Evolutionary conservation across 2,329 filamentous ascomycete species (phyloP).

Genomic region (Nannizziopsis barbatae): DNA sequence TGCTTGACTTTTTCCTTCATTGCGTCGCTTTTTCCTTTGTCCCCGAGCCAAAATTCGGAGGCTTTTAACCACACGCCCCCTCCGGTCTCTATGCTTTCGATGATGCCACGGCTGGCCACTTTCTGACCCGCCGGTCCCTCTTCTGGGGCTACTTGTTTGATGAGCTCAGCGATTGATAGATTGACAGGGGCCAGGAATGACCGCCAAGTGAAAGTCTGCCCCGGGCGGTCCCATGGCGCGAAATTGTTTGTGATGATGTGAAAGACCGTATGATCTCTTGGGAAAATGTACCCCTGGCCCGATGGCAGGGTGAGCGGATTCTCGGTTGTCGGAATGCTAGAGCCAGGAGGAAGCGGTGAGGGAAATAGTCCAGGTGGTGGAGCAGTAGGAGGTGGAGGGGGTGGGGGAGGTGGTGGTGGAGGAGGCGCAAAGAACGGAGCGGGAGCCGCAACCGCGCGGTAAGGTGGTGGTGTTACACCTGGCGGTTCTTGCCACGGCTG

Average conservation of each 20-base stretch:
- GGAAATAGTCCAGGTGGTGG: constrained; percentile 17
- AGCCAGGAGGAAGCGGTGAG: constrained; percentile 40
- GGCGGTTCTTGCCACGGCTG: constrained; percentile 12
- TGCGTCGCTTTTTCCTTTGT: constrained; percentile 10
- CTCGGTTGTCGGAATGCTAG: constrained; percentile 45
- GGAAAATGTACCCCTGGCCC: constrained; percentile 54
- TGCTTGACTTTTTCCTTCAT: constrained; percentile 38
- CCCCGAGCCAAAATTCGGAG: constrained; percentile 40
- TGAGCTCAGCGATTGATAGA: constrained; percentile 45
- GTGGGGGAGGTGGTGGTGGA: constrained; percentile 12
- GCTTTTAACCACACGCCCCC: constrained; percentile 52
- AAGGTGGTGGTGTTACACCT: constrained; percentile 1
- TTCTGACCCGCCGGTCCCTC: constrained; percentile 30
- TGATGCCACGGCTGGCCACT: constrained; percentile 42
- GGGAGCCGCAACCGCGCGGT: constrained; percentile 4
- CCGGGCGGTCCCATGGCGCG: constrained; percentile 27
- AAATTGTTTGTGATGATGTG: constrained; percentile 44
- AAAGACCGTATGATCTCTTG: constrained; percentile 47
- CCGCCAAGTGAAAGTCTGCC: constrained; percentile 35
- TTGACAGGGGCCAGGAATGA: constrained; percentile 44
- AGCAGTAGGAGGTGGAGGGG: constrained; percentile 14
- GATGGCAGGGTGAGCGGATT: constrained; percentile 40
- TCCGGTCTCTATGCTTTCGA: constrained; percentile 43
- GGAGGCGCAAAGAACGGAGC: constrained; percentile 6
- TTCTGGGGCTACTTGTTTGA: constrained; percentile 48